Conservation (phyloP, 2,329 filamentous ascomycete species). For the Sclerotinia trifoliorum region DNA sequence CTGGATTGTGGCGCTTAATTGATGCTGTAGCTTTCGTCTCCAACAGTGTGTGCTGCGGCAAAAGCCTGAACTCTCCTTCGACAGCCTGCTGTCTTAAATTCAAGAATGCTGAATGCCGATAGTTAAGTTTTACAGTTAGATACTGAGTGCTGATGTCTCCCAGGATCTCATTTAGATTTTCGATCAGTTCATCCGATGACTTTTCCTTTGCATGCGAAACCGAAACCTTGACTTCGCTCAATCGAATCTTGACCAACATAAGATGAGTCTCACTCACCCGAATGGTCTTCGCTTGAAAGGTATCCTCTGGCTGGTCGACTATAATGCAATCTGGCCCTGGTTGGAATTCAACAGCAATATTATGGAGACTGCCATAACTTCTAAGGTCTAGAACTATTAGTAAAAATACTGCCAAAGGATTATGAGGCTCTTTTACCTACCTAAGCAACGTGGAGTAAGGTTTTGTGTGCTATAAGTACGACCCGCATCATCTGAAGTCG, state of each 20-base stretch:
- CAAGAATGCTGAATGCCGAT: conserved; percentile 55
- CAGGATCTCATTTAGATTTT: conserved; percentile 57
- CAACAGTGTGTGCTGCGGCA: conserved; percentile 48
- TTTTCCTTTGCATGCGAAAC: conserved; percentile 39
- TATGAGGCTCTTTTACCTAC: background rate
- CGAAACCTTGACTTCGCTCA: conserved; percentile 28
- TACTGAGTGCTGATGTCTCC: conserved; percentile 51
- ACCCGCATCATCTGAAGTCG: conserved; percentile 16
- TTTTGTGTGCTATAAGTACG: conserved; percentile 2
- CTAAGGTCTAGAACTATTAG: conserved; percentile 25
- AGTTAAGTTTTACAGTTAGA: conserved; percentile 52
- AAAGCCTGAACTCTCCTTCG: conserved; percentile 39
- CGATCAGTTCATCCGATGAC: conserved; percentile 55
- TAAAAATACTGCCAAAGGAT: background rate
- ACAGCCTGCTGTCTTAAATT: conserved; percentile 24
- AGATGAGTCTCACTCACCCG: conserved; percentile 34
- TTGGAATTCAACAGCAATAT: conserved; percentile 35
- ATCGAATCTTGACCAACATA: conserved; percentile 36
- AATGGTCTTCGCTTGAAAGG: conserved; percentile 33
- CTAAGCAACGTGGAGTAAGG: conserved; percentile 14
- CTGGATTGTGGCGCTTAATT: conserved; percentile 49
- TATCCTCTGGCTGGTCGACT: conserved; percentile 35
- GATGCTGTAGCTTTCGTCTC: conserved; percentile 53
- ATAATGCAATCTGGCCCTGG: conserved; percentile 34
- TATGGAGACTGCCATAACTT: conserved; percentile 36